A percentile compares a stretch with the other conserved stretches of the same genome.
Evolutionary conservation across 2,329 filamentous ascomycete species (phyloP).

Genomic region (Diaporthe sp.): DNA sequence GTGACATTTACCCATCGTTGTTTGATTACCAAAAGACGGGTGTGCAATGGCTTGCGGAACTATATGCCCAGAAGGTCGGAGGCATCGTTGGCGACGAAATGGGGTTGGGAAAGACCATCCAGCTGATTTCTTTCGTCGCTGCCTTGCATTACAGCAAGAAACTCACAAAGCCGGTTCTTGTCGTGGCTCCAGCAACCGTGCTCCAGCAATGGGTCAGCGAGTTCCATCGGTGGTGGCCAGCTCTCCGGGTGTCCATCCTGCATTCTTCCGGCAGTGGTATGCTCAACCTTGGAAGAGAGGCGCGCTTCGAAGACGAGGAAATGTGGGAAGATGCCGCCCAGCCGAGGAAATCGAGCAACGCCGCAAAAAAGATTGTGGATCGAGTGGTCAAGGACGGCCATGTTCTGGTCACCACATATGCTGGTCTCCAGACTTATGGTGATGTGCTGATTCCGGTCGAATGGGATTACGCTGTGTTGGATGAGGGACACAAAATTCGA

Average conservation of each 20-base stretch:
- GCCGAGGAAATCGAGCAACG: constrained; percentile 70
- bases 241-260: constrained; percentile 93
- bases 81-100: constrained; percentile 98
- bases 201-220: constrained; percentile 99
- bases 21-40: constrained; percentile 99
- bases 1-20: constrained; percentile 91
- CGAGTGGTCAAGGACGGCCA: constrained; percentile 88
- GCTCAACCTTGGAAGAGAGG: constrained; percentile 82
- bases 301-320: constrained; percentile 67
- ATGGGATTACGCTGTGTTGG: constrained; percentile 94
- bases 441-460: constrained; percentile 85
- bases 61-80: constrained; percentile 90
- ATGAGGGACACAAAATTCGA: constrained; percentile 98
- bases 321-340: constrained; percentile 63
- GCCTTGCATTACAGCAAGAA: constrained; percentile 92
- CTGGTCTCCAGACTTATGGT: constrained; percentile 92
- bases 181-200: constrained; percentile 94
- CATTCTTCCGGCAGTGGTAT: constrained; percentile 97
- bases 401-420: constrained; percentile 95
- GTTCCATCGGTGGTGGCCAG: constrained; percentile 99
- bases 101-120: constrained; percentile 92
- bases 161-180: constrained; percentile 86
- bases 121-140: constrained; percentile 83
- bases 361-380: constrained; percentile 85
- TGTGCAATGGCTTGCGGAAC: constrained; percentile 94